Percentiles rank a stretch among this genome's conserved stretches.
Evolutionary conservation across 441 rosid species (phyloP).

Genomic region (Theobroma grandiflorum): DNA sequence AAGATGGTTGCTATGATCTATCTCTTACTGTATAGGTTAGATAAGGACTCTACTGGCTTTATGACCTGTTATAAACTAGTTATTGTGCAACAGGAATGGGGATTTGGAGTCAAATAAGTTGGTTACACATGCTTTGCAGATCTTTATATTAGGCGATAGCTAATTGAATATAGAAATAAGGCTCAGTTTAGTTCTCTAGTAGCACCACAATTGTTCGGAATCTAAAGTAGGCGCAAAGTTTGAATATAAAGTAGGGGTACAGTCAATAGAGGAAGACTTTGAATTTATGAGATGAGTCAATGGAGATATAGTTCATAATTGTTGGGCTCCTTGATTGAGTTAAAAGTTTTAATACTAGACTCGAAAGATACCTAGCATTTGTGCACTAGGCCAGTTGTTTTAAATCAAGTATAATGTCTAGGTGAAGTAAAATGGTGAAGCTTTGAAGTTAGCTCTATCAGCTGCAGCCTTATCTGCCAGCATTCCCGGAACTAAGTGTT

Average conservation of each 20-base stretch:
- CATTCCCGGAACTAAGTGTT: not conserved
- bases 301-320: too few species aligned
- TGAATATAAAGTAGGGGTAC: not conserved
- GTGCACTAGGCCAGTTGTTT: not conserved
- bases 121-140: not conserved
- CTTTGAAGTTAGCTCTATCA: not conserved
- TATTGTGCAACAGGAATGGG: not conserved
- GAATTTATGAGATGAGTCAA: too few species aligned
- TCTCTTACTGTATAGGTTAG: not conserved
- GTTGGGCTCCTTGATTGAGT: too few species aligned
- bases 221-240: not conserved
- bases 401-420: not conserved
- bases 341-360: too few species aligned
- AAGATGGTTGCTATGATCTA: constrained; percentile 2
- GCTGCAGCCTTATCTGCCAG: not conserved
- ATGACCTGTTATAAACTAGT: not conserved
- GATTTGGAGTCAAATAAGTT: not conserved
- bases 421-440: not conserved
- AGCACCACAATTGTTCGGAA: not conserved
- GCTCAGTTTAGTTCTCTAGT: not conserved
- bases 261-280: too few species aligned
- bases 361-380: too few species aligned
- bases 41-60: not conserved
- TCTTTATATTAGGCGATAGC: not conserved
- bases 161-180: not conserved